phyloP scores from a whole-genome alignment of 1,284 basidiomycete species.

The Puccinia hordei region DNA sequence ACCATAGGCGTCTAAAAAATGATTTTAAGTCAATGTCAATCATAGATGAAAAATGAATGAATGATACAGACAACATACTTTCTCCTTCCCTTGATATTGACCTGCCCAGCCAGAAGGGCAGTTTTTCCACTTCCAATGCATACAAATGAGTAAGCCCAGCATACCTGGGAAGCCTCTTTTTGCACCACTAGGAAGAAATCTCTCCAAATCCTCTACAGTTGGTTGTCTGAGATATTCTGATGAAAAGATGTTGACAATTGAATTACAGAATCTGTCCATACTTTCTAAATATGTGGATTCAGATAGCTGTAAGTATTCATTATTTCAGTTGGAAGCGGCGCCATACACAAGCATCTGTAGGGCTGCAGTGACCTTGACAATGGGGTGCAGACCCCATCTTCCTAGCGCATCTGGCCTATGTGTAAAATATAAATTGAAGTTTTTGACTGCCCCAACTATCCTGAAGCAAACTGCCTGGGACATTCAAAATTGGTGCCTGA shows the following conservation, averaged over 20 bases:
- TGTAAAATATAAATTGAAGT: neutral
- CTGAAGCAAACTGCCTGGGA: neutral
- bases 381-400: neutral
- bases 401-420: no score
- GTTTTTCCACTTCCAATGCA: slow-evolving; percentile 36
- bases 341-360: neutral
- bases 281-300: neutral
- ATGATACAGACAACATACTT: no score
- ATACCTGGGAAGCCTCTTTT: no score
- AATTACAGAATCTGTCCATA: neutral
- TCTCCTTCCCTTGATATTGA: slow-evolving; percentile 33
- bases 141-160: slow-evolving; percentile 21
- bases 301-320: slow-evolving; percentile 26
- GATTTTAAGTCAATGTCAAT: no score
- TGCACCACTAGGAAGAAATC: no score
- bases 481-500: slow-evolving; percentile 24
- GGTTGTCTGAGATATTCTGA: neutral
- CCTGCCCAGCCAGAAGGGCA: slow-evolving; percentile 26
- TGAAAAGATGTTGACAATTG: neutral
- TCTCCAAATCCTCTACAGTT: no score
- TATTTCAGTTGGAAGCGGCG: neutral
- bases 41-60: no score
- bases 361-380: slow-evolving; percentile 19
- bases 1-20: slow-evolving; percentile 10
- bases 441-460: neutral